Evolutionary conservation across 352 stramenopile genomes (phyloP).

Genomic region (Pythium oligandrum): DNA sequence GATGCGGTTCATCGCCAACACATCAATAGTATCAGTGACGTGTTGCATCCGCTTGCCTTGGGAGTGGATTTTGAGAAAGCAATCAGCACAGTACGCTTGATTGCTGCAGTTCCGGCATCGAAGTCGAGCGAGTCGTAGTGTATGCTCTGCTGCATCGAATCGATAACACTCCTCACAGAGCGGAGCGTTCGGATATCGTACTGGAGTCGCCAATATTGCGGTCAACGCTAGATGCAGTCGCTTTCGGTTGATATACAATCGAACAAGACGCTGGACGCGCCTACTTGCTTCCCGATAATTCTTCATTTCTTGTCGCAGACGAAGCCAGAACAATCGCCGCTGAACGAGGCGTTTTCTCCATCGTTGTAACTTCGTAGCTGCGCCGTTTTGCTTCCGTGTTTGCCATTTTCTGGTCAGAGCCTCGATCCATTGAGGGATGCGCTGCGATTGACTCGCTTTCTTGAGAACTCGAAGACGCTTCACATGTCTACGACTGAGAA

Average conservation of each 20-base stretch:
- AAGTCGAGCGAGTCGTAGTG: constrained; percentile 18
- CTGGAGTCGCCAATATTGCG: constrained; percentile 13
- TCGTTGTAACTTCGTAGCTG: constrained; percentile 20
- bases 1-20: constrained; percentile 15
- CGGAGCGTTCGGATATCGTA: constrained; percentile 24
- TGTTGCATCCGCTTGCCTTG: constrained; percentile 32
- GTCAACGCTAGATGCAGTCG: constrained; percentile 7
- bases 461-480: constrained; percentile 17
- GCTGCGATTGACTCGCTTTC: constrained; percentile 10
- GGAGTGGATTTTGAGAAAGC: constrained; percentile 20
- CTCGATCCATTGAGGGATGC: constrained; percentile 24
- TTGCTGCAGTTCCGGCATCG: constrained; percentile 23
- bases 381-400: constrained; percentile 8
- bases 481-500: constrained; percentile 12
- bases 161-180: constrained; percentile 32
- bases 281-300: constrained; percentile 1
- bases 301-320: constrained; percentile 13
- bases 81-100: constrained; percentile 22
- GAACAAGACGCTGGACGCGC: constrained; percentile 11
- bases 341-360: constrained; percentile 16
- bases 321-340: constrained; percentile 19
- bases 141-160: not conserved
- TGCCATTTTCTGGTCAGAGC: constrained; percentile 16
- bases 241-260: constrained; percentile 6
- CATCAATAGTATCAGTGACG: constrained; percentile 26